Evolutionary conservation across 306 rosid genomes (phyloP), one percentile per base, ranked within the genome.

Genomic region (Bauhinia variegata): DNA sequence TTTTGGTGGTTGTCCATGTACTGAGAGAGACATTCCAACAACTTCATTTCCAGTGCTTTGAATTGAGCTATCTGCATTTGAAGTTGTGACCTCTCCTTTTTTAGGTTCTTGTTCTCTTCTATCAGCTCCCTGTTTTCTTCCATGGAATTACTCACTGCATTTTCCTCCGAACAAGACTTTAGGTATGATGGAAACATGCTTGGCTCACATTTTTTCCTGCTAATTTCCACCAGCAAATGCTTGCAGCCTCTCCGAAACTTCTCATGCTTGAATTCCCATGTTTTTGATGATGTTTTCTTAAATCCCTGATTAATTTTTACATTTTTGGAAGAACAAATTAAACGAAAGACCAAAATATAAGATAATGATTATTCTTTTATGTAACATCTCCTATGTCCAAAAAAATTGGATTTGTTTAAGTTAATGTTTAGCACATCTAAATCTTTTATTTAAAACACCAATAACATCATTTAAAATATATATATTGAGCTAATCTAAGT

Each of bases 231-330:
- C 9, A 91, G 69, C 87, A 75, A 58, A 0, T 83, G 64, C 83
- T 52, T 81, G 46, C 83, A 55, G 1, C 96, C 95, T 42, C 78
- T 88, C 58, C 76, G 83, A 57, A 91, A 91, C 76, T 86, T 88
- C 74, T 91, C 91, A 43, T 91, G 97, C 86, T 86, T 82, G 83
- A 91, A 91, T 61, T 91, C 95, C 97, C 97, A 91, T 73, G 78
- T 75, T 65, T 86, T 86, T 0, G 93, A 73, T 52, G 97, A 88
- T 51, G 68, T 82, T 80, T 91, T 91, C 75, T 84, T 91, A 63
- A 91, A 91, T 46, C 97, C 96, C 97, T 91, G 73, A 14, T 39
- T 33, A 8, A 14, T 39, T 33, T 5, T 4, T 7, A 28, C 4
- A 0, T 23, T 12, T 11, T 23, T 11, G 5, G 9, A 55, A 33